Base-by-base conservation (phyloP, 2,329 filamentous ascomycete species). In the Chlorencoelia australis region DNA sequence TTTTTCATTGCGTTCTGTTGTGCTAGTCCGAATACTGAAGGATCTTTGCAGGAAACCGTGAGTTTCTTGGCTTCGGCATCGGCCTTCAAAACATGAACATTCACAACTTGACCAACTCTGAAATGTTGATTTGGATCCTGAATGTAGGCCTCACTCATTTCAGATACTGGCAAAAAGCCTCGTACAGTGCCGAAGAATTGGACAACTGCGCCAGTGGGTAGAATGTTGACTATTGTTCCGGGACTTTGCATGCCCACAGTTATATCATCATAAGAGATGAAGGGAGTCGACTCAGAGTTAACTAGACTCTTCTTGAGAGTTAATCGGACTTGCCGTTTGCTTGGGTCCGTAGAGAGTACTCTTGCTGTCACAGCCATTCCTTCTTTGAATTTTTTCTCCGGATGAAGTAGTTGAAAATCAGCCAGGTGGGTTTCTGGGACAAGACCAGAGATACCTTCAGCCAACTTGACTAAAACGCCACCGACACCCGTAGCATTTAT, bases 101-200 rank as follows among this genome's bases (percentile, higher is more conserved):
- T 93, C 47, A 98, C 81, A 2, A 94, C 89, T 58, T 98, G 91
- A 1, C 91, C 93, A 28, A 78, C 63, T 22, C 81, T 78, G 65
- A 98, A 98, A 60, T 96, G 88, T 53, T 93, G 79, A 30, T 74
- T 75, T 4, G 91, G 87, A 53, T 95, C 83, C 48, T 82, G 75
- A 52, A 98, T 95, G 55, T 82, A 95, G 8, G 88, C 87, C 58
- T 98, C 91, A 57, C 91, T 96, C 91, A 98, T 98, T 61, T 98
- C 89, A 1, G 84, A 84, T 1, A 94, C 79, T 2, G 91, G 91
- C 37, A 98, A 69, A 64, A 93, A 98, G 7, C 82, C 93, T 46
- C 77, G 75, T 14, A 98, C 68, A 7, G 69, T 63, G 13, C 86
- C 86, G 53, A 93, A 98, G 61, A 96, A 98, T 55, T 94, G 86